These are phyloP conservation scores for Tricholoma furcatifolium DNA, from an alignment of 768 basidiomycete genomes.

Conservation along the genomic window DNA sequence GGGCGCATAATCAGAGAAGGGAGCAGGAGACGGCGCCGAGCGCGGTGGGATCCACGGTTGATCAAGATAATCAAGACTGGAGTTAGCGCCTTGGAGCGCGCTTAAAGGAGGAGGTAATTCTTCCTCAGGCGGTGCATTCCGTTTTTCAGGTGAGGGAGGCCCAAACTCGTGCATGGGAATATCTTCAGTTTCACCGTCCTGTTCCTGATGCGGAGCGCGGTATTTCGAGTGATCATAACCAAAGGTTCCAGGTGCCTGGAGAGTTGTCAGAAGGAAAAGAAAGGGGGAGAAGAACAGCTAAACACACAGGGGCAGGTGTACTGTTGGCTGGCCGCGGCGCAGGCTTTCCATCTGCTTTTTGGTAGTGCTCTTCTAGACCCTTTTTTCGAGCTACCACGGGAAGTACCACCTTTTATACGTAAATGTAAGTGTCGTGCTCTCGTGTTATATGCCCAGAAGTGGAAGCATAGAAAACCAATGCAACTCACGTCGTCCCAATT, in stretches of 20 bases:
- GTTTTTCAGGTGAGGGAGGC: constrained; percentile 24
- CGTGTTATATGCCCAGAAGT: constrained; percentile 2
- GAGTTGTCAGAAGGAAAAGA: neutral
- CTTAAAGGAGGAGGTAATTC: constrained; percentile 21
- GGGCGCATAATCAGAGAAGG: constrained; percentile 62
- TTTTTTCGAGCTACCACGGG: constrained; percentile 85
- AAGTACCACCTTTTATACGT: constrained; percentile 60
- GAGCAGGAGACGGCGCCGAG: constrained; percentile 52
- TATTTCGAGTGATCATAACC: constrained; percentile 76
- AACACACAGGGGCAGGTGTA: constrained; percentile 57
- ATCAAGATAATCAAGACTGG: constrained; percentile 19
- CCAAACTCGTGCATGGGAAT: constrained; percentile 74
- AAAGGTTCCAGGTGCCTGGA: constrained; percentile 80
- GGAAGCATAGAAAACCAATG: constrained; percentile 21
- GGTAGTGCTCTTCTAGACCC: constrained; percentile 70
- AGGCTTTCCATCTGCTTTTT: constrained; percentile 67
- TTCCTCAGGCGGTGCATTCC: constrained; percentile 19
- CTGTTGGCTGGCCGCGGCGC: constrained; percentile 44
- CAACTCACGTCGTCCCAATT: constrained; percentile 80
- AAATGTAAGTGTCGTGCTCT: constrained; percentile 10
- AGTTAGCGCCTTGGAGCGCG: constrained; percentile 14
- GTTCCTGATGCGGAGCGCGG: constrained; percentile 41
- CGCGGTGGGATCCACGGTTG: constrained; percentile 28
- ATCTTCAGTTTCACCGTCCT: constrained; percentile 29
- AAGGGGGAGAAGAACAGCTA: constrained; percentile 2